These are phyloP conservation scores for Casuarina cunninghamiana DNA, from an alignment of 306 rosid species.

Conservation along the genomic window DNA sequence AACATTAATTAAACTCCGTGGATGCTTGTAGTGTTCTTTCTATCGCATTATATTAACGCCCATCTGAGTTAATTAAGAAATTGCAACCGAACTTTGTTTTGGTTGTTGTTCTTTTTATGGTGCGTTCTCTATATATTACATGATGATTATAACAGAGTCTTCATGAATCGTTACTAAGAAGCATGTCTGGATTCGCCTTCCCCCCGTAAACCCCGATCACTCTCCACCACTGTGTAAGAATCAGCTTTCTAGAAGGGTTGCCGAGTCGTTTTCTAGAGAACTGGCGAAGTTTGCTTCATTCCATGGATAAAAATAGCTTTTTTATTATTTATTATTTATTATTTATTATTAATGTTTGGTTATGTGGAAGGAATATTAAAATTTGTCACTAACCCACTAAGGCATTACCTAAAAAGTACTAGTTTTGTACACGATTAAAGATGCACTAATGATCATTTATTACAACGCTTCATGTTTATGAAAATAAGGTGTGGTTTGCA, in stretches of 20 bases:
- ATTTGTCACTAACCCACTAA: too few species aligned
- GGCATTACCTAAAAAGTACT: too few species aligned
- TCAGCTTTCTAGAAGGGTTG: too few species aligned
- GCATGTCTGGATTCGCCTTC: neutral
- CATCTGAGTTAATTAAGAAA: neutral
- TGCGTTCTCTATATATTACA: neutral
- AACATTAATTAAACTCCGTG: neutral
- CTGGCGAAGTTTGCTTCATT: neutral
- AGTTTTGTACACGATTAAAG: too few species aligned
- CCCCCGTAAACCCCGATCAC: neutral
- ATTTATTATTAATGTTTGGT: too few species aligned
- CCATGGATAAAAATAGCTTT: neutral
- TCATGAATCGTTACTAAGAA: neutral
- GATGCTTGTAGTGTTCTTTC: neutral
- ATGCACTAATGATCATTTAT: too few species aligned
- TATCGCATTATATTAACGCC: neutral
- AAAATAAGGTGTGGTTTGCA: too few species aligned
- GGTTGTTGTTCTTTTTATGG: neutral
- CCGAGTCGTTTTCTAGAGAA: neutral
- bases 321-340: too few species aligned
- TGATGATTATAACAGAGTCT: neutral
- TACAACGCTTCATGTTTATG: too few species aligned
- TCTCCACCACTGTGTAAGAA: too few species aligned
- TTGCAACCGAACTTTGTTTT: neutral
- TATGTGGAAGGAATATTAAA: too few species aligned